Base-by-base conservation (phyloP, 208 protist species). In the Porcisia deanei region DNA sequence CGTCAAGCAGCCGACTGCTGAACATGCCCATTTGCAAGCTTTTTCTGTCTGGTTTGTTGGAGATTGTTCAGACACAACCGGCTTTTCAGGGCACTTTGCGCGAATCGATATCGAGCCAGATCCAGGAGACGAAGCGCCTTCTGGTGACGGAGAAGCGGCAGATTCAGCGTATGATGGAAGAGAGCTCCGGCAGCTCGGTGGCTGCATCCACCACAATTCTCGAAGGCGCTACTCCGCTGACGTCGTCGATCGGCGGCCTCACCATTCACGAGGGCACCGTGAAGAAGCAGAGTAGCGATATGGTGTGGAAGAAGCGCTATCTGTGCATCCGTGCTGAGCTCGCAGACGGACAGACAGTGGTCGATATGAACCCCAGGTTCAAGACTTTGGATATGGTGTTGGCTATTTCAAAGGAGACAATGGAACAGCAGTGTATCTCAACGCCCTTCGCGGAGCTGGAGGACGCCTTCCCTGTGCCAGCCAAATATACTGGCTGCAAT, bases 351-450 rank as follows among this genome's bases (percentile, higher is more conserved):
- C 80, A 94, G 67, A 82, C 82, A 25, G 80, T 63, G 52, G 79
- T 83, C 43, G 83, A 84, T 67, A 79, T 77, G 39, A 87, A 89
- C 45, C 87, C 87, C 45, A 84, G 86, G 68, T 94, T 94, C 77
- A 92, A 90, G 79, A 85, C 77, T 14, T 80, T 94, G 14, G 82
- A 90, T 60, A 82, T 94, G 54, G 86, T 94, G 45, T 77, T 94
- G 14, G 90, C 90, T 0, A 84, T 94, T 25, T 88, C 88, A 45
- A 92, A 92, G 82, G 87, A 94, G 75, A 92, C 90, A 34, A 85
- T 94, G 85, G 83, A 89, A 77, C 90, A 91, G 78, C 88, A 94
- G 73, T 92, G 88, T 77, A 94, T 94, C 78, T 80, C 88, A 0
- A 94, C 88, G 0, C 82, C 90, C 20, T 94, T 94, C 73, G 73